Conservation (phyloP, 805 yeast genomes). For the Kurtzmaniella cleridarum region DNA sequence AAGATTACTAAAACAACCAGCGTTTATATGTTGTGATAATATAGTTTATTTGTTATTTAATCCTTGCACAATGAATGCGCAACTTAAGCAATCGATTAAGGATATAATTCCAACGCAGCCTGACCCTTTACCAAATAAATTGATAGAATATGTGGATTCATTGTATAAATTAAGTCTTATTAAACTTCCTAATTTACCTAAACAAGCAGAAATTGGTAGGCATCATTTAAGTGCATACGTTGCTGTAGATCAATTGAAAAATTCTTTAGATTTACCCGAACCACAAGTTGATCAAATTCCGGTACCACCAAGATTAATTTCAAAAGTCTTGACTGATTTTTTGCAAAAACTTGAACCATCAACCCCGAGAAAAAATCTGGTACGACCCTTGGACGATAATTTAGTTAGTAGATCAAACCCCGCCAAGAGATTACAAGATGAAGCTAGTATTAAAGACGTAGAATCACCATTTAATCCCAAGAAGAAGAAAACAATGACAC, state of each 20-base stretch:
- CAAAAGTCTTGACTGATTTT: constrained; percentile 41
- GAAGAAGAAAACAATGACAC: not conserved
- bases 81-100: constrained; percentile 28
- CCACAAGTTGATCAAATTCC: constrained; percentile 54
- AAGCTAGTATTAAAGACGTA: constrained; percentile 12
- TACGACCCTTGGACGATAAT: constrained; percentile 25
- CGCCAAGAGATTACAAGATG: constrained; percentile 23
- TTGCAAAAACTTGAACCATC: constrained; percentile 23
- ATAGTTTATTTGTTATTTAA: no score
- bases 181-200: constrained; percentile 43
- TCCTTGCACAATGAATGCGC: constrained; percentile 8
- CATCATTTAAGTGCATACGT: constrained; percentile 62
- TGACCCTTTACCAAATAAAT: constrained; percentile 38
- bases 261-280: constrained; percentile 39
- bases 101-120: constrained; percentile 47
- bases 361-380: constrained; percentile 15
- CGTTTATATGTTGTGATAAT: no score
- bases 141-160: constrained; percentile 37
- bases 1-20: no score
- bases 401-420: no score
- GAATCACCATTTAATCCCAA: constrained; percentile 25
- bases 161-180: constrained; percentile 50
- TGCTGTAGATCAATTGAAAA: constrained; percentile 47
- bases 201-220: constrained; percentile 58
- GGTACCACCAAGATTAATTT: constrained; percentile 41